phyloP scores from a whole-genome alignment of 208 protist genomes.

The Crithidia expoeki region DNA sequence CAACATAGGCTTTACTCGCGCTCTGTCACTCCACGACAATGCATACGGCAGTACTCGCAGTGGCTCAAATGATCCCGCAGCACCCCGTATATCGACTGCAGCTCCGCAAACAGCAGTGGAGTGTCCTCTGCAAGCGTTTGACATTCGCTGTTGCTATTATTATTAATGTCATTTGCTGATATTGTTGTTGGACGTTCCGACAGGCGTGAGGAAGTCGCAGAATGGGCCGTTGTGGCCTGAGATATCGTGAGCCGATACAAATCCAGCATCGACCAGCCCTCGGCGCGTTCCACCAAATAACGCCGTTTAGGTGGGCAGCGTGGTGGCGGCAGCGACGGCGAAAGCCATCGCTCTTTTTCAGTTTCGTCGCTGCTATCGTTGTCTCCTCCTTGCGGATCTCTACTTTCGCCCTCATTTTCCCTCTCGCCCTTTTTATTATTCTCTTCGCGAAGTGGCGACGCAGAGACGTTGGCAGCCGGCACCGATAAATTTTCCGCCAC shows the following conservation, averaged over 20 bases:
- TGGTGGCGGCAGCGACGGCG: background rate
- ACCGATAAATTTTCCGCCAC: no score
- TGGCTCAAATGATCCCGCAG: constrained; percentile 17
- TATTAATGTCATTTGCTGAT: background rate
- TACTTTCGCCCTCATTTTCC: no score
- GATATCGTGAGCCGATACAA: constrained; percentile 16
- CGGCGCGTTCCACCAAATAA: constrained; percentile 29
- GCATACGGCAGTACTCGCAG: constrained; percentile 17
- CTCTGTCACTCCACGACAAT: background rate
- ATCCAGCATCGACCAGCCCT: constrained; percentile 31
- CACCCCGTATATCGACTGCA: constrained; percentile 6
- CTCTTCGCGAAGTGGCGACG: no score
- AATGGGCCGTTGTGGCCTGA: background rate
- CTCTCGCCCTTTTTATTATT: no score
- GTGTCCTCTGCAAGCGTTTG: background rate
- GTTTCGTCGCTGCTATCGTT: no score
- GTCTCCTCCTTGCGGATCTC: no score
- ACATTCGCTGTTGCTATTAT: background rate
- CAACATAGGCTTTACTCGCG: background rate
- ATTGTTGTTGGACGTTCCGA: background rate
- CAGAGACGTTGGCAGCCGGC: no score
- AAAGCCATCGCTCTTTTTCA: background rate
- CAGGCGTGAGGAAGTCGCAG: background rate
- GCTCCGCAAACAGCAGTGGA: constrained; percentile 20
- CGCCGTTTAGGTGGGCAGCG: constrained; percentile 11